phyloP scores from a whole-genome alignment of 495 filamentous ascomycete genomes.

The Tetracladium setigerum region DNA sequence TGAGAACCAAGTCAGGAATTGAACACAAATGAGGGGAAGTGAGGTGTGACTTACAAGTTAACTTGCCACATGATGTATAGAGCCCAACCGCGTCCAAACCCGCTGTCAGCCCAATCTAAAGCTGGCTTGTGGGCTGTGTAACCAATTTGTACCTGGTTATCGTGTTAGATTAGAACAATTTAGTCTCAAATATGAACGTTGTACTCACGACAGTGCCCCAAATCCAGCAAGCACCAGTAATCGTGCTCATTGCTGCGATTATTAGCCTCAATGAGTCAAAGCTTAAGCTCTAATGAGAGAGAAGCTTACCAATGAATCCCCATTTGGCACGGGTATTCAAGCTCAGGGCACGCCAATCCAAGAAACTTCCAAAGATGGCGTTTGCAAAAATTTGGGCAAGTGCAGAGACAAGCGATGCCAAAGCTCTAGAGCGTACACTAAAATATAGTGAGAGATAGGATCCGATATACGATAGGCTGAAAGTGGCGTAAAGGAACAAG shows the following conservation, averaged over 20 bases:
- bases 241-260: background rate
- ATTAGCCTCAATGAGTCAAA: too few relatives aligned
- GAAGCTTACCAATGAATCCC: background rate
- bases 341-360: constrained; percentile 42
- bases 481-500: too few relatives aligned
- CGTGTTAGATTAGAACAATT: too few relatives aligned
- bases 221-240: constrained; percentile 48
- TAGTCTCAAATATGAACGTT: constrained; percentile 32
- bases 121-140: constrained; percentile 26
- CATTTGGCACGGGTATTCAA: constrained; percentile 28
- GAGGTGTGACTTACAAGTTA: too few relatives aligned
- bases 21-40: too few relatives aligned
- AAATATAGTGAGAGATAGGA: constrained; percentile 39
- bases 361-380: constrained; percentile 46
- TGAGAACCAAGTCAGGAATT: too few relatives aligned
- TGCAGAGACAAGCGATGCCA: constrained; percentile 54
- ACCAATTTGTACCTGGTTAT: too few relatives aligned
- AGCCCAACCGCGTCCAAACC: constrained; percentile 49
- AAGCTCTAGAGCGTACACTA: constrained; percentile 50
- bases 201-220: constrained; percentile 52
- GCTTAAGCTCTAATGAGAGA: background rate
- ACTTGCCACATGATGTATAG: constrained; percentile 45
- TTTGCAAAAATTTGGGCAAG: constrained; percentile 49
- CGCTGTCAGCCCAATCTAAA: constrained; percentile 49
- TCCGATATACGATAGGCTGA: too few relatives aligned